Evolutionary conservation across 768 basidiomycete genomes (phyloP).

Genomic region (Hericium coralloides): DNA sequence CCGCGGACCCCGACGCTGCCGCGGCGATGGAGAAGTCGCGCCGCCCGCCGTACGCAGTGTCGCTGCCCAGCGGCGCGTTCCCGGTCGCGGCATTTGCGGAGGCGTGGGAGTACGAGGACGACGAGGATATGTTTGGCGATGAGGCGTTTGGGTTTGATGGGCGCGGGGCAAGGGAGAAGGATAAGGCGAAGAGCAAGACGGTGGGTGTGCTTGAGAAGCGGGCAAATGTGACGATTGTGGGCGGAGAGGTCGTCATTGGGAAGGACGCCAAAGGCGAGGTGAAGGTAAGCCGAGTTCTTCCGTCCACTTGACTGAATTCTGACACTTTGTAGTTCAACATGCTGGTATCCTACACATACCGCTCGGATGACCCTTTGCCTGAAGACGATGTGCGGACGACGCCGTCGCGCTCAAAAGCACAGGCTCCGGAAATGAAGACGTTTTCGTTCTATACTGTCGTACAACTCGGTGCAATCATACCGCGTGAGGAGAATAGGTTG

Average conservation of each 20-base stretch:
- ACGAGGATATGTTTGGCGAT: conserved; percentile 71
- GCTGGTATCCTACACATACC: conserved; percentile 90
- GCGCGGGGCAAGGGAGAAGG: conserved; percentile 29
- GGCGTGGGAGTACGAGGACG: conserved; percentile 97
- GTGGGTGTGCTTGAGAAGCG: conserved; percentile 83
- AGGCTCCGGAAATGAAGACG: conserved; percentile 68
- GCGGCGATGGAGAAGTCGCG: conserved; percentile 39
- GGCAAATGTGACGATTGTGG: conserved; percentile 83
- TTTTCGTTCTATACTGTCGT: conserved; percentile 87
- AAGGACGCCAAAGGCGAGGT: conserved; percentile 71
- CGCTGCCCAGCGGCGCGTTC: conserved; percentile 71
- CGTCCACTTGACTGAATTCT: neutral
- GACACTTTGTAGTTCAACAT: conserved; percentile 70
- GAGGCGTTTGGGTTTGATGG: conserved; percentile 28
- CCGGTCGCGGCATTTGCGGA: conserved; percentile 87
- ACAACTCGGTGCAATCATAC: conserved; percentile 64
- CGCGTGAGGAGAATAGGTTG: conserved; percentile 38
- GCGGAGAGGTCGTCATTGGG: conserved; percentile 81
- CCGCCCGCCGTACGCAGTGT: conserved; percentile 70
- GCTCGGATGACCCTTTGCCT: conserved; percentile 75
- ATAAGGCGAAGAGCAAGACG: conserved; percentile 40
- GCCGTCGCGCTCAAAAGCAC: conserved; percentile 32
- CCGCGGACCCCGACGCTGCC: conserved; percentile 28
- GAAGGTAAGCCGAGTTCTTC: conserved; percentile 46
- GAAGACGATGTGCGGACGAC: conserved; percentile 38